Base-by-base conservation (phyloP, 2,329 filamentous ascomycete species). In the Paraconiothyrium sp. region DNA sequence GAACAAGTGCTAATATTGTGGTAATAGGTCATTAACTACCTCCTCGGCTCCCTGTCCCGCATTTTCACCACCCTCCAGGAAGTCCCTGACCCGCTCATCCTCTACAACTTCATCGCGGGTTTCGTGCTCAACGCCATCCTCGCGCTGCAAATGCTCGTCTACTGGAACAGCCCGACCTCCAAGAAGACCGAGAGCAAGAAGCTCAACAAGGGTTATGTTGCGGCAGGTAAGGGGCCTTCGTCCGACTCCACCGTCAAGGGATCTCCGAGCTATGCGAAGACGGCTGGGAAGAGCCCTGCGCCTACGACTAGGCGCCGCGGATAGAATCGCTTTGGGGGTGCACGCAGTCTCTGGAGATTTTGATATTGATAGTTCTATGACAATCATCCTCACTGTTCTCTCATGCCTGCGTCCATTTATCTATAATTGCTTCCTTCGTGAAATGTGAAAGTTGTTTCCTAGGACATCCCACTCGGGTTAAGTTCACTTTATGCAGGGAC, bases 31-130 rank as follows among this genome's bases (percentile, higher is more conserved):
- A 97, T 99, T 87, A 98, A 97, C 85, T 99, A 97, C 81, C 92
- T 99, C 73, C 85, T 90, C 71, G 95, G 96, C 43, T 97, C 93
- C 47, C 88, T 98, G 61, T 92, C 93, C 30, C 92, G 95, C 76
- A 97, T 99, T 82, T 99, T 97, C 81, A 99, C 95, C 35, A 99
- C 96, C 9, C 84, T 99, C 60, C 94, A 98, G 76, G 95, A 99
- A 84, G 95, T 99, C 62, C 92, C 97, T 78, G 95, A 99, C 80
- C 94, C 94, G 81, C 85, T 98, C 61, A 98, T 99, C 72, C 86
- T 99, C 30, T 98, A 97, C 81, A 92, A 94, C 54, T 98, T 97
- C 84, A 82, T 98, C 58, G 92, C 93, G 8, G 95, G 93, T 32
- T 97, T 97, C 78, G 82, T 84, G n/a, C 87, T 99, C 71, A 99